Percentiles rank a stretch among this genome's conserved stretches.
Conservation (phyloP, 129 eudicot species). For the Artemisia argyi region DNA sequence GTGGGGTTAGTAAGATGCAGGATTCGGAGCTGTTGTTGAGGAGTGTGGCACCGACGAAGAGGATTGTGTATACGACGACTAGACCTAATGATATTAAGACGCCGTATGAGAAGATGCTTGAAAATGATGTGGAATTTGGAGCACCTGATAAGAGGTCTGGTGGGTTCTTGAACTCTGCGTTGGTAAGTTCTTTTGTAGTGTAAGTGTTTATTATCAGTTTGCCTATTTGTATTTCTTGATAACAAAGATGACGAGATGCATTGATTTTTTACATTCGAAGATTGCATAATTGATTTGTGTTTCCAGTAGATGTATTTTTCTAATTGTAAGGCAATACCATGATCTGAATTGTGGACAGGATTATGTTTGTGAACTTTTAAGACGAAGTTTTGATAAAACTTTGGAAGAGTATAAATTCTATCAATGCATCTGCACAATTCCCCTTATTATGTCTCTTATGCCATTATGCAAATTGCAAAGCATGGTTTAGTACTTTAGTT, state of each 20-base stretch:
- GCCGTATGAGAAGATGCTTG: constrained; percentile 95
- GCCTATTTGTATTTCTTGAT: background rate
- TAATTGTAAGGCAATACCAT: background rate
- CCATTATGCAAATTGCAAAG: background rate
- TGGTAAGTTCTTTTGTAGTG: constrained; percentile 54
- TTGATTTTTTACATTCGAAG: constrained; percentile 2
- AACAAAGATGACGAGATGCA: background rate
- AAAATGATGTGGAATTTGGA: constrained; percentile 88
- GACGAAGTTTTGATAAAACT: background rate
- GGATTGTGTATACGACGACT: constrained; percentile 79
- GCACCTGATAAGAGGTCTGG: constrained; percentile 98
- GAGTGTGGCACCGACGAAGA: constrained; percentile 67
- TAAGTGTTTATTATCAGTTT: constrained; percentile 4
- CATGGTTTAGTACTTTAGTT: background rate
- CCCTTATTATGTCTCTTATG: no score
- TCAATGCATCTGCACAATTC: constrained; percentile 5
- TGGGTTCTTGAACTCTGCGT: constrained; percentile 84
- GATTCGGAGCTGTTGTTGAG: constrained; percentile 77
- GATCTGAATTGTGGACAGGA: constrained; percentile 5
- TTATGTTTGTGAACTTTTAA: constrained; percentile 11
- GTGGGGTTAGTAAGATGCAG: constrained; percentile 48
- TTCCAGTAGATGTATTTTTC: background rate
- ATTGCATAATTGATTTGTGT: background rate
- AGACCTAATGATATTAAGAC: constrained; percentile 90
- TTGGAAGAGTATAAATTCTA: background rate